Evolutionary conservation across 768 basidiomycete species (phyloP), one percentile per base, ranked within the genome.

Genomic region (Kwoniella mangroviensis): DNA sequence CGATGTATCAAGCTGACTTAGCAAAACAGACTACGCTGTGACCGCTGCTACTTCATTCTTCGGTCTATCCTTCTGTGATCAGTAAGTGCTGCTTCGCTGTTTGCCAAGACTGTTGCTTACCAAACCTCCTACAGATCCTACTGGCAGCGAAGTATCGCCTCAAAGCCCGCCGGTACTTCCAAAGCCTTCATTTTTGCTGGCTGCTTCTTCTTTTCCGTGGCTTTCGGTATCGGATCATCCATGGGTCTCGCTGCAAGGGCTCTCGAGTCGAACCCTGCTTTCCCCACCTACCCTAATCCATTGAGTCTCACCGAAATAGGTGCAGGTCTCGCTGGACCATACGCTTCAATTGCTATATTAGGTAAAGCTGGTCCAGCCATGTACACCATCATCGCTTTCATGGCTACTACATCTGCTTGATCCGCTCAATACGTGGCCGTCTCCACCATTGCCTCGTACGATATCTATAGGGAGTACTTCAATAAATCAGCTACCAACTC

Each of bases 341-440:
- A 65, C 26, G 64, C 64, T 5, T 55, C 52, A 2, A 43, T 55
- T 15, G 64, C 53, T 13, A 65, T 65, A 6, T 40, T 65, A 13
- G 64, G 64, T 22, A 57, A 65, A 65, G 64, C 64, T 7, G 64
- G 64, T 49, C 64, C 64, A 56, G 64, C 64, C 9, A 65, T 65
- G 64, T 65, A 65, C 55, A 65, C 64, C 7, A 65, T 65, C 53
- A 65, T 65, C 24, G 64, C 64, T 10, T 65, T 65, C 41, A 65
- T 65, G 64, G 64, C 64, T n/a, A 65, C 64, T 13, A 65, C 64
- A 7, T 65, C 64, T n/a, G 64, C 64, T 21, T 34, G 57, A 9
- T 65, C 64, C 40, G 64, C 64, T 43, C 64, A 65, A 65, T 57
- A 56, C 21, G 64, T 65, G 1, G 64, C 64, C 2, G 64, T 65